phyloP scores from a whole-genome alignment of 176 grass and related monocot genomes.

The Triticum timopheevii region DNA sequence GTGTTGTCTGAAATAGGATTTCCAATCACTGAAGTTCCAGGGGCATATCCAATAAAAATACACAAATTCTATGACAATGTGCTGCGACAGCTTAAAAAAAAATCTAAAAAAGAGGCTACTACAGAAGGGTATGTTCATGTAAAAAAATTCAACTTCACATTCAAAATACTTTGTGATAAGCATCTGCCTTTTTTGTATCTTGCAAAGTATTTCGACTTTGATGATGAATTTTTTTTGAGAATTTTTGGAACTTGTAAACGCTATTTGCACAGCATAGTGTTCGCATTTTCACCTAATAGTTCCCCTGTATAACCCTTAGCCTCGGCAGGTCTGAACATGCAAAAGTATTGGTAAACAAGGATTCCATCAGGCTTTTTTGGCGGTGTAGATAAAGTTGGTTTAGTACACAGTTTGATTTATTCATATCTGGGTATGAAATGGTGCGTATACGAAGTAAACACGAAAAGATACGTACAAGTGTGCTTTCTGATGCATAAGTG shows the following conservation, averaged over 20 bases:
- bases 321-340: neutral
- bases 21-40: neutral
- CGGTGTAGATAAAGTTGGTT: neutral
- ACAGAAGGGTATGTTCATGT: neutral
- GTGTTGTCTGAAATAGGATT: neutral
- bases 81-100: neutral
- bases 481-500: conserved; percentile 36
- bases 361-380: neutral
- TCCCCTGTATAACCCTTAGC: neutral
- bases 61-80: neutral
- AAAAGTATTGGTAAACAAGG: neutral
- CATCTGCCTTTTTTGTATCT: neutral
- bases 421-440: conserved; percentile 2
- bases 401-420: neutral
- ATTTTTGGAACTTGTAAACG: neutral
- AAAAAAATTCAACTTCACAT: neutral
- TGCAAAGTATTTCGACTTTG: neutral
- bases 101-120: neutral
- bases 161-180: neutral
- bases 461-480: conserved; percentile 41
- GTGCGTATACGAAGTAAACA: neutral
- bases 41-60: neutral
- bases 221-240: neutral
- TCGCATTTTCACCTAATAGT: neutral
- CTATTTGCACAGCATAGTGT: neutral